Evolutionary conservation across 768 basidiomycete genomes (phyloP).

Genomic region (Russula vinacea): DNA sequence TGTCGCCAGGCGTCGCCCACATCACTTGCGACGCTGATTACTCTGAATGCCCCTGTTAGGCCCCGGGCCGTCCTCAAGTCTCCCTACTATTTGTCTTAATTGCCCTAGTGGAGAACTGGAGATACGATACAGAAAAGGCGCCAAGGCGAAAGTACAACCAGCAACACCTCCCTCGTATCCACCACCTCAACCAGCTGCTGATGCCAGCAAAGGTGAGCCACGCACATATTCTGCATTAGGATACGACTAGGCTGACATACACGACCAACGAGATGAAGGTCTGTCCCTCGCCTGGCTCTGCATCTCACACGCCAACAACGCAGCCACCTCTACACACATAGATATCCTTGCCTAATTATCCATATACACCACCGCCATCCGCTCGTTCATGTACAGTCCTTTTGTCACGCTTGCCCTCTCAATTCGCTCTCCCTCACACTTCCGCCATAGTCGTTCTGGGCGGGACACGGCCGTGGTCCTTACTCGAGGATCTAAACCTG

Average conservation of each 20-base stretch:
- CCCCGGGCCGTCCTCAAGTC: too few relatives aligned
- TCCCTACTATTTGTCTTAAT: too few relatives aligned
- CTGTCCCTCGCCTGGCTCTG: constrained; percentile 31
- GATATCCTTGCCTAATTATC: constrained; percentile 88
- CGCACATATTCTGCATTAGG: constrained; percentile 64
- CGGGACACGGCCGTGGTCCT: constrained; percentile 93
- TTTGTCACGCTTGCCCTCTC: constrained; percentile 69
- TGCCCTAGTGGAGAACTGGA: too few relatives aligned
- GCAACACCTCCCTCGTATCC: too few relatives aligned
- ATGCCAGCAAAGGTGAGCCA: constrained; percentile 45
- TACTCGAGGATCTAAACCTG: constrained; percentile 83
- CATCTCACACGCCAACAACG: constrained; percentile 6
- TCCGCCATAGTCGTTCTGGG: constrained; percentile 84
- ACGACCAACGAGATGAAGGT: constrained; percentile 95
- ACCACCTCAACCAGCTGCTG: constrained; percentile 50
- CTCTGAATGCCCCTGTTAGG: too few relatives aligned
- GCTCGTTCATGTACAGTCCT: constrained; percentile 63
- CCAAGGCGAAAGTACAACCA: too few relatives aligned
- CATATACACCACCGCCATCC: constrained; percentile 84
- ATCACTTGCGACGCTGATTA: too few relatives aligned
- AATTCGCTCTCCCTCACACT: constrained; percentile 57
- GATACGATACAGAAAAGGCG: too few relatives aligned
- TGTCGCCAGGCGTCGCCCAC: too few relatives aligned
- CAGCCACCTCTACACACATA: constrained; percentile 34
- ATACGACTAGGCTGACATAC: constrained; percentile 82